Evolutionary conservation across 2,329 filamentous ascomycete genomes (phyloP), one percentile per base, ranked within the genome.

Genomic region (Claviceps sp.): DNA sequence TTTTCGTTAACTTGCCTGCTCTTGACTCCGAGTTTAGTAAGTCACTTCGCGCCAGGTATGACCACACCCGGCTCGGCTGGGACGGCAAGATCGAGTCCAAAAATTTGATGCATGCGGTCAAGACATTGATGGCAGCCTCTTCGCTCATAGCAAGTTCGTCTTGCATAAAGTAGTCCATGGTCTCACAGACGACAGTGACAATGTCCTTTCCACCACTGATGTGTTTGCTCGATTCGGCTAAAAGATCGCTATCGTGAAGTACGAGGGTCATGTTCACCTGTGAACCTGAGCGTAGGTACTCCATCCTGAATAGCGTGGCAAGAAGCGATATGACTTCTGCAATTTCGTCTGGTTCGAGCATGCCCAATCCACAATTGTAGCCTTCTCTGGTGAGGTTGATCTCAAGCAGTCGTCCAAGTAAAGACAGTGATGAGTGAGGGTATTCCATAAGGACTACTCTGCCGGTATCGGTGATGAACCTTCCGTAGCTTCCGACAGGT

Each of bases 51-150:
- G 84, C 81, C 60, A 98, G 77, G 64, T 91, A 87, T 3, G 91
- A 89, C 90, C 93, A 97, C 5, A 95, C 82, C 54, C 90, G 78
- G 52, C 85, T 86, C 0, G 93, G 91, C 49, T 85, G 80, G n/a
- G 78, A 85, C 59, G 77, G 74, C 26, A 93, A 67, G 17, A 94
- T 71, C 2, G 84, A 80, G 58, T 85, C 78, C 39, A 95, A 71
- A 60, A 97, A 96, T 50, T 88, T 83, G 22, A 90, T 69, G 63
- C 88, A 95, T 23, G 86, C 80, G 11, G 73, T 71, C 52, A 83
- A 65, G 47, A 90, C 76, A 2, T 83, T 74, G 29, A 94, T 74
- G 38, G 82, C 78, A 43, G 83, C 68, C 11, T 80, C 78, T 42
- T 82, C 80, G n/a, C 78, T 75, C 39, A 76, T 72, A 14, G 67